Conservation (phyloP, 2,329 filamentous ascomycete species). For the Aspergillus neoniger region DNA sequence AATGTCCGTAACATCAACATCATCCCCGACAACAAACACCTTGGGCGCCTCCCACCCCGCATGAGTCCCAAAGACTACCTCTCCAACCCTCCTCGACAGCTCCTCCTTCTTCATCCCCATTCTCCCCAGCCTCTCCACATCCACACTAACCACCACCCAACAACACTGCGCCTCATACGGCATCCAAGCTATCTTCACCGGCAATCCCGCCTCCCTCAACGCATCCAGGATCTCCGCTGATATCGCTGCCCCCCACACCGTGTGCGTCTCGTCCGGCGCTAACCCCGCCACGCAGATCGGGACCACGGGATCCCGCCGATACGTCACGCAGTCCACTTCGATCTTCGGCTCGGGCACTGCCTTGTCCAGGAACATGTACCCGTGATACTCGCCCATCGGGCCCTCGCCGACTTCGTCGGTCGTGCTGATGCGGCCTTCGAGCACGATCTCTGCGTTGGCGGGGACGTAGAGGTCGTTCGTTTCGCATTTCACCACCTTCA, state of each 20-base stretch:
- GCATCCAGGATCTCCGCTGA: constrained; percentile 23
- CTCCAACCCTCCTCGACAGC: neutral
- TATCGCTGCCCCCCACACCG: constrained; percentile 21
- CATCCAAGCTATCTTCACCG: constrained; percentile 21
- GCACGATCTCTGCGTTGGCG: constrained; percentile 23
- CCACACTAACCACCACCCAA: neutral
- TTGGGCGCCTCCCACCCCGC: neutral
- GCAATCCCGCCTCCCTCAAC: constrained; percentile 19
- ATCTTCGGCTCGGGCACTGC: constrained; percentile 18
- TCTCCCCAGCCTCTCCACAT: neutral
- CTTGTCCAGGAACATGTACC: constrained; percentile 18
- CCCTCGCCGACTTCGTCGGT: constrained; percentile 22
- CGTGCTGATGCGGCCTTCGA: constrained; percentile 23
- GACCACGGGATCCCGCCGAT: constrained; percentile 18
- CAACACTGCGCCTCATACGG: constrained; percentile 17
- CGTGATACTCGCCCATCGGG: constrained; percentile 27
- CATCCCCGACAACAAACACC: neutral
- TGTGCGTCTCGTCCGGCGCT: constrained; percentile 24
- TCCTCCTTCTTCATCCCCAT: neutral
- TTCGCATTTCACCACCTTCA: constrained; percentile 20
- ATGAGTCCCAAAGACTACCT: neutral
- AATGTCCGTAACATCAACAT: neutral
- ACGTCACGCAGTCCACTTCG: constrained; percentile 23
- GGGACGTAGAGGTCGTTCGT: constrained; percentile 24
- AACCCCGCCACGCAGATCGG: constrained; percentile 21